Evolutionary conservation across 768 basidiomycete genomes (phyloP).

Genomic region (Gelatoporia subvermispora): DNA sequence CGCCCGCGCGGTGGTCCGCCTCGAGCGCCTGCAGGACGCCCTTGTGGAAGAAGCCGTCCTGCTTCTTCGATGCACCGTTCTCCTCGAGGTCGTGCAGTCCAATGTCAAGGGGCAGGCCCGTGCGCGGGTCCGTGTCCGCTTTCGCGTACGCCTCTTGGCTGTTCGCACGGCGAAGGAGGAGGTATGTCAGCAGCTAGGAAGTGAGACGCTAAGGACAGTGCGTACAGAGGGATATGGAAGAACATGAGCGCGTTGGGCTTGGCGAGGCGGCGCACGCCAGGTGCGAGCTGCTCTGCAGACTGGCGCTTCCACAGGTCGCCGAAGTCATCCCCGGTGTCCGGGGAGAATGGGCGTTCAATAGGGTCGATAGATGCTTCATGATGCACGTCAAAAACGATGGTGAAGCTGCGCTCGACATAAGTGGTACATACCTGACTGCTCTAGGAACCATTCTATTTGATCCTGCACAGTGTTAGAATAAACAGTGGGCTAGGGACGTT

Average conservation of each 20-base stretch:
- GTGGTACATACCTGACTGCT: constrained; percentile 54
- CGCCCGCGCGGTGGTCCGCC: constrained; percentile 52
- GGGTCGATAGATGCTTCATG: constrained; percentile 51
- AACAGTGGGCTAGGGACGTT: too few species aligned
- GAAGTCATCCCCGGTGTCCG: constrained; percentile 69
- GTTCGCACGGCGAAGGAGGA: neutral
- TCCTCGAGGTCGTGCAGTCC: constrained; percentile 60
- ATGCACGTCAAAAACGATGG: neutral
- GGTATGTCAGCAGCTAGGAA: neutral
- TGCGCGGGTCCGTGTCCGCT: constrained; percentile 61
- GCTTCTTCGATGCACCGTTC: constrained; percentile 60
- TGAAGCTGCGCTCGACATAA: neutral
- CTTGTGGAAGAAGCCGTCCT: constrained; percentile 81
- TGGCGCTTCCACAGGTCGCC: constrained; percentile 64
- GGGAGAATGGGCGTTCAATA: constrained; percentile 80
- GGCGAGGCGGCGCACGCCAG: constrained; percentile 53
- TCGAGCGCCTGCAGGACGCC: constrained; percentile 71
- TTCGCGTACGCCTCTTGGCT: constrained; percentile 72
- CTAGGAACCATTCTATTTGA: constrained; percentile 90
- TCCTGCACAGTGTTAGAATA: constrained; percentile 30
- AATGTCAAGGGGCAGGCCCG: constrained; percentile 60
- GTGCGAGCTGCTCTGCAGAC: constrained; percentile 48
- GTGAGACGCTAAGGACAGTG: constrained; percentile 3
- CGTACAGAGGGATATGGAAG: constrained; percentile 94
- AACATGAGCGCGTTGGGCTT: constrained; percentile 97